Percentiles rank a stretch among this genome's conserved stretches.
Evolutionary conservation across 306 rosid genomes (phyloP).

Genomic region (Betula pendula): DNA sequence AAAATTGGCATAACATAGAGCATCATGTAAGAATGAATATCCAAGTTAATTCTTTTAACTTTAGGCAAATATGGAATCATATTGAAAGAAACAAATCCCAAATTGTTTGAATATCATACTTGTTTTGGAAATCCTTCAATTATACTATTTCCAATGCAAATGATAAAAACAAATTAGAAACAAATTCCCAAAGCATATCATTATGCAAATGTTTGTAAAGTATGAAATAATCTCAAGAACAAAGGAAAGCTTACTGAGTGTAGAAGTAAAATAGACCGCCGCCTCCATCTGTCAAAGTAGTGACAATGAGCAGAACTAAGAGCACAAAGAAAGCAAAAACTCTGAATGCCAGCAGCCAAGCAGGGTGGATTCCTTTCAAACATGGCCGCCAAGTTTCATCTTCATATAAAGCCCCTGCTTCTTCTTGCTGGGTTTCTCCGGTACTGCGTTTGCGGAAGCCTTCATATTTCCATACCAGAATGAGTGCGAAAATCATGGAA

Average conservation of each 20-base stretch:
- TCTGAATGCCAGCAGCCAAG: slow-evolving; percentile 84
- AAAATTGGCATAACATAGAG: too few species aligned
- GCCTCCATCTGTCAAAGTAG: slow-evolving; percentile 64
- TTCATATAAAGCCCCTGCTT: slow-evolving; percentile 56
- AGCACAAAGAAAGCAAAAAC: slow-evolving; percentile 76
- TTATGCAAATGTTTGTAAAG: background rate
- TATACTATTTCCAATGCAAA: too few species aligned
- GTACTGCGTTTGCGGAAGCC: slow-evolving; percentile 27
- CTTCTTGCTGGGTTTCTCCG: slow-evolving; percentile 45
- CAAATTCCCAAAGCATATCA: slow-evolving; percentile 4
- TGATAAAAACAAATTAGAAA: too few species aligned
- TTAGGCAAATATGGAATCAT: too few species aligned
- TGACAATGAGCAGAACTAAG: slow-evolving; percentile 64
- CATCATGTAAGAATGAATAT: too few species aligned
- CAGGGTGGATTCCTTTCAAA: slow-evolving; percentile 83
- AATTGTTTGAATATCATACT: too few species aligned
- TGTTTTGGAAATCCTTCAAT: too few species aligned
- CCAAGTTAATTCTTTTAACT: too few species aligned
- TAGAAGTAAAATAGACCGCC: slow-evolving; percentile 66
- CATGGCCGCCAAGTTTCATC: slow-evolving; percentile 98
- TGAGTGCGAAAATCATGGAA: slow-evolving; percentile 43
- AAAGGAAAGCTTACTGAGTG: slow-evolving; percentile 65
- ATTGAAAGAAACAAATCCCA: too few species aligned
- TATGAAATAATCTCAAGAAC: slow-evolving; percentile 14
- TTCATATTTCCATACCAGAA: slow-evolving; percentile 63